Percentiles rank a stretch among this genome's conserved stretches.
Conservation (phyloP, 2,329 filamentous ascomycete species). For the Clonostachys rhizophaga region DNA sequence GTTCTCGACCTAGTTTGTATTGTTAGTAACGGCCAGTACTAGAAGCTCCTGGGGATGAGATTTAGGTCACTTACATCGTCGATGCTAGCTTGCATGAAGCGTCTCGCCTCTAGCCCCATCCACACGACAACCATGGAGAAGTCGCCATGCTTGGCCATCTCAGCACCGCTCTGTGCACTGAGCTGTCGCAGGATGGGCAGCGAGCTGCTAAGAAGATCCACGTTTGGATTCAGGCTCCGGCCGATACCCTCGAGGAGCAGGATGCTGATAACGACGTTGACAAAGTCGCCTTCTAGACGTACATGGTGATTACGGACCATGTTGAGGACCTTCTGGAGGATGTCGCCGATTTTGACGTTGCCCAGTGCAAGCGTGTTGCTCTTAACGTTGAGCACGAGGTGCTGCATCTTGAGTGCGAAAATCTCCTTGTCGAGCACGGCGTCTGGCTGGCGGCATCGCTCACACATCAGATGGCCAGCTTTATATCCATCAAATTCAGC, state of each 20-base stretch:
- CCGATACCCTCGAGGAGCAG: conserved; percentile 92
- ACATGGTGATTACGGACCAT: conserved; percentile 96
- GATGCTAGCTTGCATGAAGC: conserved; percentile 84
- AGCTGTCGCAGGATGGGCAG: conserved; percentile 87
- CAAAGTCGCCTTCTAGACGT: conserved; percentile 91
- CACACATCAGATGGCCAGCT: conserved; percentile 92
- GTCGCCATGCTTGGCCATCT: conserved; percentile 67
- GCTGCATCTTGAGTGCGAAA: conserved; percentile 95
- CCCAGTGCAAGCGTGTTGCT: conserved; percentile 85
- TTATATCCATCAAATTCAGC: conserved; percentile 97
- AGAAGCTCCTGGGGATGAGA: background rate
- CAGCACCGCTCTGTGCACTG: conserved; percentile 69
- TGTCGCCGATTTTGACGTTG: conserved; percentile 93
- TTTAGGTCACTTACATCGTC: conserved; percentile 65
- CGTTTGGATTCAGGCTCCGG: conserved; percentile 74
- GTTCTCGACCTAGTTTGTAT: conserved; percentile 61
- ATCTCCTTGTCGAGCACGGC: conserved; percentile 85
- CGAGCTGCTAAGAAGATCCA: conserved; percentile 82
- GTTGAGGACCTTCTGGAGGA: conserved; percentile 80
- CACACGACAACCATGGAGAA: conserved; percentile 87
- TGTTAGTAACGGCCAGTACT: conserved; percentile 3
- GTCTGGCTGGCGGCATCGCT: conserved; percentile 87
- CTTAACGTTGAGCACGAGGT: conserved; percentile 88
- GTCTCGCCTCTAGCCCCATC: conserved; percentile 83
- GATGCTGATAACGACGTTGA: conserved; percentile 96